Conservation (phyloP, 164 flowering plant genomes). For the Vitis cinerea region DNA sequence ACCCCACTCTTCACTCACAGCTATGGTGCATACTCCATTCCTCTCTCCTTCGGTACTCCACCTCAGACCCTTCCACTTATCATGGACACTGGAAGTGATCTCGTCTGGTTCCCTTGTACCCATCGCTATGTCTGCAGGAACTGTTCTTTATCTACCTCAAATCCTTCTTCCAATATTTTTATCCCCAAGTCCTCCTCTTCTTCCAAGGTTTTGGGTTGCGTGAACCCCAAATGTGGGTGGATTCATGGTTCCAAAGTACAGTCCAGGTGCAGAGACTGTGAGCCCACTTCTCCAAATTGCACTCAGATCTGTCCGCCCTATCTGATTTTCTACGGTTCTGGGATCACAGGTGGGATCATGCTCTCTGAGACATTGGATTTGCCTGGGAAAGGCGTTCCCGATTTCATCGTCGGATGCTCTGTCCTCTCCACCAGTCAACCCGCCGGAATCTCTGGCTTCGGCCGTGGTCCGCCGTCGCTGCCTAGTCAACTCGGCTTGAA, state of each 20-base stretch:
- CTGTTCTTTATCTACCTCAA: conserved; percentile 18
- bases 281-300: conserved; percentile 16
- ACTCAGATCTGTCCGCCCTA: conserved; percentile 40
- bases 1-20: conserved; percentile 32
- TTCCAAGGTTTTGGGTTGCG: conserved; percentile 40
- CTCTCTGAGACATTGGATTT: conserved; percentile 35
- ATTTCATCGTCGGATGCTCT: conserved; percentile 53
- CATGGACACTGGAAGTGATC: conserved; percentile 51
- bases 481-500: conserved; percentile 46
- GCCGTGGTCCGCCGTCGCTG: conserved; percentile 41
- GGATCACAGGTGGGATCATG: conserved; percentile 39
- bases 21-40: conserved; percentile 48
- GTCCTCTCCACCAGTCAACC: conserved; percentile 43
- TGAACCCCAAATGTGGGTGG: conserved; percentile 41
- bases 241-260: conserved; percentile 21
- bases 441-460: conserved; percentile 57
- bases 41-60: conserved; percentile 47
- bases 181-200: conserved; percentile 44
- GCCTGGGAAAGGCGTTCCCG: conserved; percentile 17
- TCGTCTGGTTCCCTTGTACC: conserved; percentile 62
- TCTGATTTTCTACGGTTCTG: conserved; percentile 40
- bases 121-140: conserved; percentile 20
- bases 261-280: conserved; percentile 26
- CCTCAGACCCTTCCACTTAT: conserved; percentile 32
- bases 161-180: conserved; percentile 33